Evolutionary conservation across 441 rosid species (phyloP), one percentile per base, ranked within the genome.

Genomic region (Pelargonium fulgidum): DNA sequence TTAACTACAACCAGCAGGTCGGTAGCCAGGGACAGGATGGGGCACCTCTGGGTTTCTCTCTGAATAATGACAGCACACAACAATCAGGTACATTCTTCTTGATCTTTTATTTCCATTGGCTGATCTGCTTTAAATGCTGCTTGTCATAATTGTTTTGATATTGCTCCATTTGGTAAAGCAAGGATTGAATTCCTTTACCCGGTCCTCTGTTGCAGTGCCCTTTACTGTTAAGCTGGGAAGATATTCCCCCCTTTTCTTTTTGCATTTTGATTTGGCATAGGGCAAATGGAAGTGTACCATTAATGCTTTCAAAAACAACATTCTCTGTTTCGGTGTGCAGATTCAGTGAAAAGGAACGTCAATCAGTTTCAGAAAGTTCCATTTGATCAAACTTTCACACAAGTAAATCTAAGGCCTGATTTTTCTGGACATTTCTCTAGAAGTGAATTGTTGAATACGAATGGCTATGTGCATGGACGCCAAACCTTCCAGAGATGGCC

Each of bases 391-490:
- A 20, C 62, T 0, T 79, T 78, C 76, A 68, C 85, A 6, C 90
- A 80, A 77, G 78, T 84, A 62, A 84, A 81, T 80, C 62, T 74
- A 70, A 81, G 85, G 79, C 75, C 88, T 47, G 97, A 85, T 69
- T 72, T 73, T 73, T 62, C 82, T 29, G 84, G 81, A 81, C 79
- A 76, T 74, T 82, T 72, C 13, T 72, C 79, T 48, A 87, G 80
- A 71, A 82, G 73, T 48, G 80, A 81, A 72, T 84, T 77, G 62
- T 78, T 81, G 69, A 76, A 72, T 76, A 20, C 76, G 72, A 90
- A 86, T 86, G 96, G 89, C 73, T 81, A 76, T 79, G 68, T 85
- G 75, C 90, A 77, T 66, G 97, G 83, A 63, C 81, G 80, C 70
- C 86, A 73, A 52, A 71, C 64, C 64, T 66, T 83, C 54, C 87